Base-by-base conservation (phyloP, 1,284 basidiomycete species). In the Trichosporon sp. region DNA sequence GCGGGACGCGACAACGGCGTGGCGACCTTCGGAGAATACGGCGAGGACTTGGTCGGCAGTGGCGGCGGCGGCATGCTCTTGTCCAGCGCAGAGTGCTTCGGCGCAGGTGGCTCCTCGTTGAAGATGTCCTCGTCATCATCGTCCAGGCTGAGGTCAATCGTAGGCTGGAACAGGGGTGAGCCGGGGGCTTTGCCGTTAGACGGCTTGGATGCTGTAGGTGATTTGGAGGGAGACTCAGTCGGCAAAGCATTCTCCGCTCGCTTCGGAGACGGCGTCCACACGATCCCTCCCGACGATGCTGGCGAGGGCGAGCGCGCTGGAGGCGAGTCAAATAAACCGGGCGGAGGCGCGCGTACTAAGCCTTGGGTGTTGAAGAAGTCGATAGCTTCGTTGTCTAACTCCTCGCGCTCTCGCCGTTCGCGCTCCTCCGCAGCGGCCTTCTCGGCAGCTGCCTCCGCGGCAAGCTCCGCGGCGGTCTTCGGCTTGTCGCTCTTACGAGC, bases 361-460 rank as follows among this genome's bases (percentile, higher is more conserved):
- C 76, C 75, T 25, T 72, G 62, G 2, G 77, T 74, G 27, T 71
- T 70, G 75, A 82, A 79, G 65, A 82, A 82, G 62, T 80, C 80
- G 11, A 79, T 56, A 15, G 76, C 78, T 4, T 69, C 65, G 9
- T 68, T 66, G 34, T 71, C 68, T 11, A 71, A 56, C n/a, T 68
- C 70, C 23, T 70, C 67, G 47, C 69, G 56, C 21, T 68, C 67
- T 23, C 27, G 27, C 7, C 56, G 53, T 13, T 47, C 44, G 11
- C 35, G 38, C 29, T 63, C 65, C 31, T 67, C 69, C 12, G n/a
- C 32, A 9, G 27, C 65, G n/a, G 64, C 62, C 34, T 35, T 71
- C 56, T 65, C 64, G 32, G 34, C 29, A 23, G 51, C 51, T 13
- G 27, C 47, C 23, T 63, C 58, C 15, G 53, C 60, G 2, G 60